phyloP scores from a whole-genome alignment of 768 basidiomycete genomes.

The Mycena sanguinolenta region DNA sequence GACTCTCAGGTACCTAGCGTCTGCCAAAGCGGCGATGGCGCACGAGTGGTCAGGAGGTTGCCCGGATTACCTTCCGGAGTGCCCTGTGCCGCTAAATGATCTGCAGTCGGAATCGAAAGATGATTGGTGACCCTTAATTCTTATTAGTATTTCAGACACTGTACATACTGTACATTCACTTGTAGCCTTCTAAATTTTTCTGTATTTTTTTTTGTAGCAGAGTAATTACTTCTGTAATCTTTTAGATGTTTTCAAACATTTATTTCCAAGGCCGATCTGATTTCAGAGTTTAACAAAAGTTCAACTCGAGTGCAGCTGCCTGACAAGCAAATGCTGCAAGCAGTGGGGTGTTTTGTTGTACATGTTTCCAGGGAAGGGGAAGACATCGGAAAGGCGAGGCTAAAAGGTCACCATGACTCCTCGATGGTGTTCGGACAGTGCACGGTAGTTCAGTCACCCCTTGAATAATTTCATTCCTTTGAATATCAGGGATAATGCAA shows the following conservation, averaged over 20 bases:
- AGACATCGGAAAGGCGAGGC: no score
- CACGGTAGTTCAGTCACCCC: no score
- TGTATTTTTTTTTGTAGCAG: background rate
- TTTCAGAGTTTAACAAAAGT: no score
- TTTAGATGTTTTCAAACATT: no score
- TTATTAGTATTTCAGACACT: slow-evolving; percentile 8
- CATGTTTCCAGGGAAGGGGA: no score
- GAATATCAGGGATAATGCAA: background rate
- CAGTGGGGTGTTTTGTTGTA: no score
- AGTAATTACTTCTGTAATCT: background rate
- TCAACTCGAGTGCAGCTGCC: no score
- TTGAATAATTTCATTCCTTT: no score
- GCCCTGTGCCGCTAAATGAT: slow-evolving; percentile 17
- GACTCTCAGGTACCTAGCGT: background rate
- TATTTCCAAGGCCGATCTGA: no score
- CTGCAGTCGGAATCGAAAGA: background rate
- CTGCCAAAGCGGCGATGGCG: slow-evolving; percentile 36
- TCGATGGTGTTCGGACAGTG: no score
- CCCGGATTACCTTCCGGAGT: slow-evolving; percentile 27
- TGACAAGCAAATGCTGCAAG: no score
- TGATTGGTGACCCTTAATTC: slow-evolving; percentile 11
- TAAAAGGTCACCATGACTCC: no score
- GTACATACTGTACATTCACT: slow-evolving; percentile 5
- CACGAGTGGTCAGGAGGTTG: slow-evolving; percentile 35
- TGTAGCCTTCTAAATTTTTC: slow-evolving; percentile 10